phyloP scores from a whole-genome alignment of 352 stramenopile species.

The Globisporangium alternatum region DNA sequence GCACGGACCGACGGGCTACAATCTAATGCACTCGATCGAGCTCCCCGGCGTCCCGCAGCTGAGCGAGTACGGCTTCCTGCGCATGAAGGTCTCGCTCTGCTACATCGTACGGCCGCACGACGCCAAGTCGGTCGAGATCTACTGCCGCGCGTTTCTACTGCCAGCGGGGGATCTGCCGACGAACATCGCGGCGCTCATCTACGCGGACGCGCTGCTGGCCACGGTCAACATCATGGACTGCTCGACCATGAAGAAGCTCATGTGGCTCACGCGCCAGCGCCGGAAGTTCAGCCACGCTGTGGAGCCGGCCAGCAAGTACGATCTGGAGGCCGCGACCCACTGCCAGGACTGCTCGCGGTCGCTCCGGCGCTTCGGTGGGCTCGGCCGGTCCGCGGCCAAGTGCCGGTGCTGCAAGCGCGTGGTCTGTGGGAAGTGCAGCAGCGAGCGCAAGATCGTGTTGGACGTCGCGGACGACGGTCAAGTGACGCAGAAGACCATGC shows the following conservation, averaged over 20 bases:
- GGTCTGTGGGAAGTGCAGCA: constrained; percentile 24
- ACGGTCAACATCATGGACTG: constrained; percentile 24
- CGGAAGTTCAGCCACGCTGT: constrained; percentile 37
- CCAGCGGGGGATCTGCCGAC: constrained; percentile 32
- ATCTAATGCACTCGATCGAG: constrained; percentile 33
- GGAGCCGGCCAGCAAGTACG: constrained; percentile 23
- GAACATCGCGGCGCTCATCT: constrained; percentile 20
- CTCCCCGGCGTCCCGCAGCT: constrained; percentile 18
- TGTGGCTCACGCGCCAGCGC: constrained; percentile 23
- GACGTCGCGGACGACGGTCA: constrained; percentile 19
- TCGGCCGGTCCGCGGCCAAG: constrained; percentile 14
- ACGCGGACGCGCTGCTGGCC: constrained; percentile 32
- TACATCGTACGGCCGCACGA: constrained; percentile 33
- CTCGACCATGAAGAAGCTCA: constrained; percentile 33
- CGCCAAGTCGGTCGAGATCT: constrained; percentile 39
- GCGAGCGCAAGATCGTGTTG: constrained; percentile 22
- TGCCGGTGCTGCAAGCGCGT: constrained; percentile 20
- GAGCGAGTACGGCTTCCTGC: constrained; percentile 32
- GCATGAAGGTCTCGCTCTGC: constrained; percentile 36
- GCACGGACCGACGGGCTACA: constrained; percentile 29
- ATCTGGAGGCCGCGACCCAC: constrained; percentile 6
- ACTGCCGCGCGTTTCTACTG: constrained; percentile 45
- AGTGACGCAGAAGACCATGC: constrained; percentile 7
- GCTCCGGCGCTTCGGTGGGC: constrained; percentile 7
- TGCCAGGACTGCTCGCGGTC: constrained; percentile 1